phyloP scores from a whole-genome alignment of 805 yeast species.

The Barnettozyma sucrosica region DNA sequence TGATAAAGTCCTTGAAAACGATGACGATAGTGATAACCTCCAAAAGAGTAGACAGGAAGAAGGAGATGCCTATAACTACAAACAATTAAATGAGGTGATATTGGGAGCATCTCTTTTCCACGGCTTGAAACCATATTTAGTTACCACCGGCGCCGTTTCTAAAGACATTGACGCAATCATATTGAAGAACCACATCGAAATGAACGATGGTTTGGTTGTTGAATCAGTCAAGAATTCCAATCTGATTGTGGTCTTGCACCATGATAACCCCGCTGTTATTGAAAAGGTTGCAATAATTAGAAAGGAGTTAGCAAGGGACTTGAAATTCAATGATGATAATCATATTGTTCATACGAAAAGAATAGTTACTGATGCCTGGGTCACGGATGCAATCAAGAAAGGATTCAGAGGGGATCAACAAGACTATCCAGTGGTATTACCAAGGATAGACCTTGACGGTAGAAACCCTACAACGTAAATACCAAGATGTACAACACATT shows the following conservation, averaged over 20 bases:
- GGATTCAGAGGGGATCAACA: conserved; percentile 29
- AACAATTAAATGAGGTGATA: conserved; percentile 6
- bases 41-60: conserved; percentile 6
- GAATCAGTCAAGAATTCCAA: conserved; percentile 28
- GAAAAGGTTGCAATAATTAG: conserved; percentile 8
- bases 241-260: conserved; percentile 34
- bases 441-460: background rate
- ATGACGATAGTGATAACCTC: background rate
- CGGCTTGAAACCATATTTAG: conserved; percentile 28
- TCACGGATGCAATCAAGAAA: conserved; percentile 29
- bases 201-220: conserved; percentile 41
- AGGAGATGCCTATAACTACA: conserved; percentile 10
- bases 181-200: conserved; percentile 26
- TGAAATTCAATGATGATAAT: background rate
- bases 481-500: background rate
- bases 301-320: conserved; percentile 7
- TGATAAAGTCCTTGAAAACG: background rate
- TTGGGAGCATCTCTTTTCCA: conserved; percentile 29
- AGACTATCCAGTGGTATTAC: conserved; percentile 18
- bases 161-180: conserved; percentile 8
- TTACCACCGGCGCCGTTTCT: conserved; percentile 19
- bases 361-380: conserved; percentile 27
- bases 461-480: background rate
- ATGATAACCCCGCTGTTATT: conserved; percentile 2
- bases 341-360: conserved; percentile 3